Conservation (phyloP, 306 rosid genomes). For the Vigna hirtella region DNA sequence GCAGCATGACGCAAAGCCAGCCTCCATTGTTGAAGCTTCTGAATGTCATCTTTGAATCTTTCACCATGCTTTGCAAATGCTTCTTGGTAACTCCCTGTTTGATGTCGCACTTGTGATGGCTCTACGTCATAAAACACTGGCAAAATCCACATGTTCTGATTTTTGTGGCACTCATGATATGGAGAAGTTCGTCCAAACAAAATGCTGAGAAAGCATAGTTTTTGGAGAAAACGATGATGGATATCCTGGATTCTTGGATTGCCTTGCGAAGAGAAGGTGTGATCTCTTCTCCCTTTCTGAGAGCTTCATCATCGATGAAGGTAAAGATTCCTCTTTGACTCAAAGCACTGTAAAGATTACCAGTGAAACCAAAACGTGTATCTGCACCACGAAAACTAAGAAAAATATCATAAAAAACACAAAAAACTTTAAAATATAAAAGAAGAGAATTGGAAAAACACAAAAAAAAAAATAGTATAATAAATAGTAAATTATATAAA, state of each 20-base stretch:
- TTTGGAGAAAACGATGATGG: slow-evolving; percentile 35
- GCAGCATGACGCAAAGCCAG: not conserved
- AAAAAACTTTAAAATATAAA: too few relatives aligned
- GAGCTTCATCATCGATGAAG: slow-evolving; percentile 22
- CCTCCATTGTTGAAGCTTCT: slow-evolving; percentile 23
- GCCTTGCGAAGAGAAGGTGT: slow-evolving; percentile 13
- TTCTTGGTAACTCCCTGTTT: not conserved
- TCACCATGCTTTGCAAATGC: slow-evolving; percentile 1
- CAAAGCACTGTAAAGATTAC: slow-evolving; percentile 16
- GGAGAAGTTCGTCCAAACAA: slow-evolving; percentile 25
- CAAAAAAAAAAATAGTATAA: too few relatives aligned
- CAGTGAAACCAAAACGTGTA: slow-evolving; percentile 22
- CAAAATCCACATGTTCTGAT: not conserved
- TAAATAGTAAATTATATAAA: too few relatives aligned
- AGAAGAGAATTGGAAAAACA: too few relatives aligned
- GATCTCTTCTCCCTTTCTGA: not conserved
- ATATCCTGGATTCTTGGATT: slow-evolving; percentile 12
- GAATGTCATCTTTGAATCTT: not conserved
- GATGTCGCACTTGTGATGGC: slow-evolving; percentile 17
- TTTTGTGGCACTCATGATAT: slow-evolving; percentile 5
- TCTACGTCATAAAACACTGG: slow-evolving; percentile 30
- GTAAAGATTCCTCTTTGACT: slow-evolving; percentile 18
- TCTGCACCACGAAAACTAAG: slow-evolving; percentile 28
- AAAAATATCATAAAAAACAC: slow-evolving; percentile 30
- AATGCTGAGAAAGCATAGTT: slow-evolving; percentile 24